Base-by-base conservation (phyloP, 495 filamentous ascomycete genomes). In the Usnea hakonensis region DNA sequence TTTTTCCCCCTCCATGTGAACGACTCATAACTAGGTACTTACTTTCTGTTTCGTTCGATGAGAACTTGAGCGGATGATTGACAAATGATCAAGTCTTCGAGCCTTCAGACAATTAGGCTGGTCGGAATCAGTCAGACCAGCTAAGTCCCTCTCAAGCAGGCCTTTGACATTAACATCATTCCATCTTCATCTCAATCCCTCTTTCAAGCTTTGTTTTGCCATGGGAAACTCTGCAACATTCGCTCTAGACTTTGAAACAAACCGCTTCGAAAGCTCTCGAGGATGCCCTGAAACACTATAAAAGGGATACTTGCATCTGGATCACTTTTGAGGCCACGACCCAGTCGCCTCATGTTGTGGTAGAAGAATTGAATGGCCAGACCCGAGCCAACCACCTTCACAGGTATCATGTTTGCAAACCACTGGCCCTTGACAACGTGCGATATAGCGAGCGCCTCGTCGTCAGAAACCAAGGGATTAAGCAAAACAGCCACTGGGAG, bases 321-420 rank as follows among this genome's bases (percentile, higher is more conserved):
- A 55, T 72, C 66, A 43, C 66, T 64, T 11, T 65, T 63, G 38
- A 72, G 44, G 6, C 68, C 68, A 5, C 46, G 57, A 7, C 68
- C 70, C 37, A 72, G 40, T 46, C 68, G 57, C 37, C 64, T 52
- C 70, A 72, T 72, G 43, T 70, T 72, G 58, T 65, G 61, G 36
- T 69, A 68, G 33, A 68, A 70, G 50, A 72, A 64, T 30, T 70
- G 62, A 46, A 72, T 67, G 23, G 62, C 57, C 10, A 70, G 53
- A 13, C 68, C 66, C 41, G 53, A 54, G 28, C 70, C 68, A 14
- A 72, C 55, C 10, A 70, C 55, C 58, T 69, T 64, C 6, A 67
- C 59, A 3, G 70, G 70, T 28, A 72, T 64, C 58, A 67, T 56
- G 26, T 66, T 65, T 1, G 64, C 58, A 35, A 70, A 66, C 70